Percentiles rank a stretch among this genome's conserved stretches.
These are phyloP conservation scores for Metschnikowia noctiluminum DNA, from an alignment of 805 yeast genomes.

Conservation along the genomic window DNA sequence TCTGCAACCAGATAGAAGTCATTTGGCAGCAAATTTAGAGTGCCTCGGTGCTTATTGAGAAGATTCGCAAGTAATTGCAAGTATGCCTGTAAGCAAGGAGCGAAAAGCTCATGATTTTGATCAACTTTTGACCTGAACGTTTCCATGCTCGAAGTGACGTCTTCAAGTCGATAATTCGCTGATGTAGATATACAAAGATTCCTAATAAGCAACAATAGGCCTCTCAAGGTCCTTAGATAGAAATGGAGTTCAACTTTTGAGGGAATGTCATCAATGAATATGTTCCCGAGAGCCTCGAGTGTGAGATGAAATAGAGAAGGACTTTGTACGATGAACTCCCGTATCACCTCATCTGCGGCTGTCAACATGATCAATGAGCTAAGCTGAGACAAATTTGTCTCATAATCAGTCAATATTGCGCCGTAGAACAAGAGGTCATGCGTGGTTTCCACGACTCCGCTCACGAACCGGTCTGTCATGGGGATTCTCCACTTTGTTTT, in stretches of 20 bases:
- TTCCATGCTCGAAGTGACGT: constrained; percentile 8
- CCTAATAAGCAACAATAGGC: constrained; percentile 45
- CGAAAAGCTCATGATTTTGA: constrained; percentile 1
- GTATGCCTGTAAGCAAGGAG: constrained; percentile 10
- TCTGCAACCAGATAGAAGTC: constrained; percentile 6
- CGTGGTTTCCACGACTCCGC: neutral
- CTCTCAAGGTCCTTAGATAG: constrained; percentile 41
- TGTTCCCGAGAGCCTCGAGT: neutral
- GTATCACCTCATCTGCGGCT: neutral
- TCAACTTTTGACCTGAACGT: constrained; percentile 5
- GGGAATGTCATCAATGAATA: neutral
- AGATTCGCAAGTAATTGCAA: constrained; percentile 16
- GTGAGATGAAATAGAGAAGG: neutral
- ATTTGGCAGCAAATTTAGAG: neutral
- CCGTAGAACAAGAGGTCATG: neutral
- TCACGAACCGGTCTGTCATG: neutral
- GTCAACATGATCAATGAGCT: constrained; percentile 1
- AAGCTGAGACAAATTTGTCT: neutral
- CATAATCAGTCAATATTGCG: neutral
- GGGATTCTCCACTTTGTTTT: neutral
- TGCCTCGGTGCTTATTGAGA: constrained; percentile 1
- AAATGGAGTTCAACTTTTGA: neutral
- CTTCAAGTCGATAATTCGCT: constrained; percentile 6
- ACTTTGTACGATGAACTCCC: neutral
- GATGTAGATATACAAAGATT: constrained; percentile 36